Conservation (phyloP, 345 rosid genomes). For the Boechera retrofracta region DNA sequence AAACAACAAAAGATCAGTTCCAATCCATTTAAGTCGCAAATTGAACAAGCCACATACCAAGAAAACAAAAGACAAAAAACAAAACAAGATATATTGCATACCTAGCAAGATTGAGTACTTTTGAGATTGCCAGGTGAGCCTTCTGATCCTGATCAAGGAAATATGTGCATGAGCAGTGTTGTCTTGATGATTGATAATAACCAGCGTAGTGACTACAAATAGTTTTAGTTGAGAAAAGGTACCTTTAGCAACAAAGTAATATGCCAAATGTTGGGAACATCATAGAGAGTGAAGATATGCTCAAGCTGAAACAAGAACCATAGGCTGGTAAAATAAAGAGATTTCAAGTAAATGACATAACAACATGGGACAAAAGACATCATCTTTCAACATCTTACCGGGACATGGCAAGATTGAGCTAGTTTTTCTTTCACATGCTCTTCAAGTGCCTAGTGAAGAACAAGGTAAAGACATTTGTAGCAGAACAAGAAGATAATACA, state of each 20-base stretch:
- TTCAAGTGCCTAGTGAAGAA: constrained; percentile 60
- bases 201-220: neutral
- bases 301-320: constrained; percentile 58
- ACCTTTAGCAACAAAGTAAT: constrained; percentile 86
- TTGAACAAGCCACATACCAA: neutral
- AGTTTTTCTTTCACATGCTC: constrained; percentile 80
- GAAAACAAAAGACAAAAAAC: constrained; percentile 4
- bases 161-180: neutral
- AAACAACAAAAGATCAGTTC: constrained; percentile 27
- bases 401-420: constrained; percentile 88
- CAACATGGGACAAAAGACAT: neutral
- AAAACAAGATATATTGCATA: constrained; percentile 35
- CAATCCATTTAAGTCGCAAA: neutral
- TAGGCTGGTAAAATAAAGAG: constrained; percentile 24
- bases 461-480: neutral
- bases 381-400: constrained; percentile 48
- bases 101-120: constrained; percentile 58
- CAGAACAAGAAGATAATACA: constrained; percentile 23
- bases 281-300: constrained; percentile 71
- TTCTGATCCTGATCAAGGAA: constrained; percentile 74
- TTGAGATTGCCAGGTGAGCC: constrained; percentile 60
- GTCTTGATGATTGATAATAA: neutral
- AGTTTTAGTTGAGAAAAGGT: constrained; percentile 21
- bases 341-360: constrained; percentile 21
- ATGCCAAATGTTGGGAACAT: constrained; percentile 97